Conservation (phyloP, 1,284 basidiomycete species). For the Rugosomyces carneus region DNA sequence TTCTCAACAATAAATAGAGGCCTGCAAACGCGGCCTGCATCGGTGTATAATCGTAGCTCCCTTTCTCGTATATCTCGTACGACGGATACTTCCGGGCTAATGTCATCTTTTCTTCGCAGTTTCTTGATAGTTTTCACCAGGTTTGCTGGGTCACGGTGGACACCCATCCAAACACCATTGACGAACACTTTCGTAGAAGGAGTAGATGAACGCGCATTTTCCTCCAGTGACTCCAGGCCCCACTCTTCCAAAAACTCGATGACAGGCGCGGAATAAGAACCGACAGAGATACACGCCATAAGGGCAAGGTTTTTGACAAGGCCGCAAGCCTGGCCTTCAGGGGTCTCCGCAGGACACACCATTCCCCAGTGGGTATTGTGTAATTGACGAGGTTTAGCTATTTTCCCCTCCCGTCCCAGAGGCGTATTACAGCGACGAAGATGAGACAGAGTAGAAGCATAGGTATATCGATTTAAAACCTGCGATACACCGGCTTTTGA, state of each 20-base stretch:
- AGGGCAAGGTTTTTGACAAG: constrained; percentile 98
- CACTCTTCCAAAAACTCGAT: constrained; percentile 99
- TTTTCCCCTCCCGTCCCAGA: constrained; percentile 97
- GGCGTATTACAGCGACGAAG: constrained; percentile 98
- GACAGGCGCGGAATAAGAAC: constrained; percentile 92
- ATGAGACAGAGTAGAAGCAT: constrained; percentile 97
- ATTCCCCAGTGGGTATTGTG: constrained; percentile 99
- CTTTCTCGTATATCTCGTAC: constrained; percentile 96
- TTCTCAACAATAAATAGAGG: constrained; percentile 97
- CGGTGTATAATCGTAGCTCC: constrained; percentile 92
- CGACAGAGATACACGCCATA: constrained; percentile 98
- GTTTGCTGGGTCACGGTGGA: constrained; percentile 93
- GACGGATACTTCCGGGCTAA: constrained; percentile 93
- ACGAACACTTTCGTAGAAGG: constrained; percentile 97
- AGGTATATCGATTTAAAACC: constrained; percentile 97
- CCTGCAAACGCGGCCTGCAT: constrained; percentile 93
- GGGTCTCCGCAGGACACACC: constrained; percentile 99
- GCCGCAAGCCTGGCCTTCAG: constrained; percentile 98
- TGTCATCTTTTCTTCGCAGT: constrained; percentile 91
- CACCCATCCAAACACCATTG: constrained; percentile 99
- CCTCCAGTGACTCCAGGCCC: constrained; percentile 90
- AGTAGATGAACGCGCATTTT: constrained; percentile 79
- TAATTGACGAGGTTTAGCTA: constrained; percentile 97
- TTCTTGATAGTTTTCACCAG: constrained; percentile 92
- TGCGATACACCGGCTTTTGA: constrained; percentile 98